Base-by-base conservation (phyloP, 331 rosid species). In the Saraca asoca region DNA sequence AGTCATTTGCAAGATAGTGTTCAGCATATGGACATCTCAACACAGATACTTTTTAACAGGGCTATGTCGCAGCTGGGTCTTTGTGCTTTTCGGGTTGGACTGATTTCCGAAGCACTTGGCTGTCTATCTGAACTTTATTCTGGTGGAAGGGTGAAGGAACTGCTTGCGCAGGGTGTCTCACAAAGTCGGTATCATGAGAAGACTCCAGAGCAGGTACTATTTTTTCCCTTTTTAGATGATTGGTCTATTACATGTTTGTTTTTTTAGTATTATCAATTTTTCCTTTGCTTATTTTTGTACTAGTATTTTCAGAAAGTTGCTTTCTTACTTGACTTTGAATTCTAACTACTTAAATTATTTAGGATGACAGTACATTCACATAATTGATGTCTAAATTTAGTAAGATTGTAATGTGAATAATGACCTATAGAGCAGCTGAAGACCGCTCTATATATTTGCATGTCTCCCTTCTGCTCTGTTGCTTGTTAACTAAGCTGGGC, bases 141-240 rank as follows among this genome's bases (percentile, higher is more conserved):
- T 8, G 97, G 97, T 67, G 97, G 97, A 76, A 85, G 96, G 82
- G 96, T 94, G 53, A 94, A 88, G 82, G 99, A 94, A 76, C 75
- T 94, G 81, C 96, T 94, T 58, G 99, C 97, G 0, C 99, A 94
- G 76, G 99, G 99, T 34, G 91, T 94, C 67, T 82, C 95, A 3
- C 99, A 94, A 67, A 90, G 95, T 58, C 86, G 99, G 34, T 94
- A 88, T 85, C 97, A 94, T 24, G 99, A 94, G 76, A 94, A 94
- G 81, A 94, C 97, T 68, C 97, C 99, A 9, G 99, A 94, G 74
- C 99, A 94, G 97, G 99, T 94, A 67, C 38, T 71, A 9, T 15
- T 29, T 17, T 53, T 44, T 1, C 38, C 12, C 34, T 8, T 29
- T 56, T 64, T 42, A 12, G 9, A 24, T 24, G 1, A 17, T n/a